Conservation (phyloP, 2,329 filamentous ascomycete genomes). For the Sporothrix dimorphospora region DNA sequence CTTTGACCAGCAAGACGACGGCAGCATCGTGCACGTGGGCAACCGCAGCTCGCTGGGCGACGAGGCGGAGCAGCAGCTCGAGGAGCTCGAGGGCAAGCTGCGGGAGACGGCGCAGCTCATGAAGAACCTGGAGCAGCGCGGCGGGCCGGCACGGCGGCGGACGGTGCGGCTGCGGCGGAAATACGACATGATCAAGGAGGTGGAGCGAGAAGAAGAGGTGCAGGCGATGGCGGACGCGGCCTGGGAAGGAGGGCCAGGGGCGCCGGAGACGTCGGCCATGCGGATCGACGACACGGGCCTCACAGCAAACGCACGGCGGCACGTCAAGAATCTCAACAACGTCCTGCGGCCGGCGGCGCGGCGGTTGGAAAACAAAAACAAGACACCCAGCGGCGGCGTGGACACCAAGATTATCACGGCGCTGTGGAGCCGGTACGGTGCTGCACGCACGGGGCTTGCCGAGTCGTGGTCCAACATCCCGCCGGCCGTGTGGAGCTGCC, state of each 20-base stretch:
- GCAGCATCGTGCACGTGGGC: constrained; percentile 45
- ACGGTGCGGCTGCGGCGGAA: constrained; percentile 28
- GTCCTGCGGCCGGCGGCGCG: constrained; percentile 40
- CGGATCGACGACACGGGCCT: constrained; percentile 36
- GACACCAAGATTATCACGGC: constrained; percentile 38
- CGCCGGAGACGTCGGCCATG: neutral
- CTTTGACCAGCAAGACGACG: constrained; percentile 52
- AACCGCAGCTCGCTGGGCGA: constrained; percentile 46
- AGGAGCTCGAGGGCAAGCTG: constrained; percentile 42
- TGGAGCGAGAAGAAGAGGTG: constrained; percentile 39
- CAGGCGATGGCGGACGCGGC: constrained; percentile 1
- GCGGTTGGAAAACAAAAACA: constrained; percentile 43
- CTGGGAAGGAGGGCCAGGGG: neutral
- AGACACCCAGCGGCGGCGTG: neutral
- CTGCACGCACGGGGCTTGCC: constrained; percentile 49
- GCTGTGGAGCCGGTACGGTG: constrained; percentile 56
- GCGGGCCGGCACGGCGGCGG: constrained; percentile 24
- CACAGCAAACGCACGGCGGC: constrained; percentile 32
- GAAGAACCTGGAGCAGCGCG: constrained; percentile 36
- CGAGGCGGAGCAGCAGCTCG: constrained; percentile 46
- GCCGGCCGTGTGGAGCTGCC: constrained; percentile 60
- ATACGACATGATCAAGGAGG: constrained; percentile 31
- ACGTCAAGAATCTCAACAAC: constrained; percentile 39
- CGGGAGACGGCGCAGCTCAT: constrained; percentile 36
- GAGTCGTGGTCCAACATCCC: constrained; percentile 60